Percentiles rank a stretch among this genome's conserved stretches.
Evolutionary conservation across 176 grass and related monocot genomes (phyloP).

Genomic region (Bromus sterilis): DNA sequence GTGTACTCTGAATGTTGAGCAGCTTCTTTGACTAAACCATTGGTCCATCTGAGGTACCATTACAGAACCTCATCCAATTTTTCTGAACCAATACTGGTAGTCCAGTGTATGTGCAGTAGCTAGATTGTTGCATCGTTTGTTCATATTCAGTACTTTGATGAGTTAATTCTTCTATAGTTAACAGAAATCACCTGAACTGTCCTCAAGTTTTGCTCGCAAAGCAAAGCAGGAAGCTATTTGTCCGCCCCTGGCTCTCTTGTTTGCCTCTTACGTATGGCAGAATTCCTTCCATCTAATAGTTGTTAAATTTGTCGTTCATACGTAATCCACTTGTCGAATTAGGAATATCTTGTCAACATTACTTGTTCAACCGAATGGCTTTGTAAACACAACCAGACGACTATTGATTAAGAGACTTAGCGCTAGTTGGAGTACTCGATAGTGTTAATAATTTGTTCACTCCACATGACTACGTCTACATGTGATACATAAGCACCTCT

Average conservation of each 20-base stretch:
- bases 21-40: neutral
- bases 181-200: neutral
- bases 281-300: neutral
- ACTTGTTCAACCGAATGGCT: neutral
- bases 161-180: neutral
- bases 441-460: too few relatives aligned
- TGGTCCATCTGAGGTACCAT: neutral
- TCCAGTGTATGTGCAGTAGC: neutral
- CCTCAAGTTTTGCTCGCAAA: neutral
- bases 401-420: neutral
- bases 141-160: neutral
- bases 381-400: neutral
- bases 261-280: neutral
- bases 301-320: neutral
- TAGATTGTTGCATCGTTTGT: neutral
- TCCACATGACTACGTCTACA: neutral
- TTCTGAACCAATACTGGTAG: neutral
- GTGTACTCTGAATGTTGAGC: slow-evolving; percentile 76
- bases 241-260: neutral
- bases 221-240: neutral
- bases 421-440: too few relatives aligned
- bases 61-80: neutral
- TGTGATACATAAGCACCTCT: slow-evolving; percentile 2
- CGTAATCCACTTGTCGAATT: neutral
- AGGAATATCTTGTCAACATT: slow-evolving; percentile 3